Percentiles rank a stretch among this genome's conserved stretches.
phyloP scores from a whole-genome alignment of 306 rosid genomes.

The Quercus aquifolioides region DNA sequence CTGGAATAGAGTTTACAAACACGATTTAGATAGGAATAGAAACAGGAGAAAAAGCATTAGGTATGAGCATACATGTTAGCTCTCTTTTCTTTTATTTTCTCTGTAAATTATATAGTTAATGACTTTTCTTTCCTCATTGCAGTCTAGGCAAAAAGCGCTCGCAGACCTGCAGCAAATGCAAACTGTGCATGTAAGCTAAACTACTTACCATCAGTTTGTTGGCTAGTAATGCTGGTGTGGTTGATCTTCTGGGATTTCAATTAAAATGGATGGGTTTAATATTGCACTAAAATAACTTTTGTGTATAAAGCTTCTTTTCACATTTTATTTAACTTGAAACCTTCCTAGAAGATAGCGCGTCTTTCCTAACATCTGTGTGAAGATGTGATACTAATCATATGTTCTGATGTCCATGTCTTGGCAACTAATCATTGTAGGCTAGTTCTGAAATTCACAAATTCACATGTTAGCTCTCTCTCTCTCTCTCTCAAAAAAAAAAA shows the following conservation, averaged over 20 bases:
- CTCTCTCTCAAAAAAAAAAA: too few species aligned
- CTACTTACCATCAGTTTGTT: background rate
- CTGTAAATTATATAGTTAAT: background rate
- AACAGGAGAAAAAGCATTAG: background rate
- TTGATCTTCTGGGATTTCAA: background rate
- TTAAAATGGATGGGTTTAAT: background rate
- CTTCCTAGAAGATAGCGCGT: too few species aligned
- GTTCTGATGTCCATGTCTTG: background rate
- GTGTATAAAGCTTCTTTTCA: too few species aligned
- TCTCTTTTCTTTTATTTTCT: background rate
- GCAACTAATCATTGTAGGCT: background rate
- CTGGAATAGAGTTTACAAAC: background rate
- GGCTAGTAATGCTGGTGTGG: background rate
- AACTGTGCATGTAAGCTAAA: slow-evolving; percentile 62
- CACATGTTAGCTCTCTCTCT: background rate
- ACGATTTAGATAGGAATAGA: background rate
- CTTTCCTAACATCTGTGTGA: too few species aligned
- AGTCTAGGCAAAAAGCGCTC: slow-evolving; percentile 95
- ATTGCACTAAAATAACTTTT: too few species aligned
- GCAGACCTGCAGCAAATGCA: slow-evolving; percentile 92
- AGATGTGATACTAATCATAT: background rate
- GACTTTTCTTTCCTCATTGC: slow-evolving; percentile 5
- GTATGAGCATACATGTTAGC: background rate
- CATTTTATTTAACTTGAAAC: too few species aligned
- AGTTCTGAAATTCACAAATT: too few species aligned